phyloP scores from a whole-genome alignment of 2,329 filamentous ascomycete species.

The Tolypocladium ophioglossoides region DNA sequence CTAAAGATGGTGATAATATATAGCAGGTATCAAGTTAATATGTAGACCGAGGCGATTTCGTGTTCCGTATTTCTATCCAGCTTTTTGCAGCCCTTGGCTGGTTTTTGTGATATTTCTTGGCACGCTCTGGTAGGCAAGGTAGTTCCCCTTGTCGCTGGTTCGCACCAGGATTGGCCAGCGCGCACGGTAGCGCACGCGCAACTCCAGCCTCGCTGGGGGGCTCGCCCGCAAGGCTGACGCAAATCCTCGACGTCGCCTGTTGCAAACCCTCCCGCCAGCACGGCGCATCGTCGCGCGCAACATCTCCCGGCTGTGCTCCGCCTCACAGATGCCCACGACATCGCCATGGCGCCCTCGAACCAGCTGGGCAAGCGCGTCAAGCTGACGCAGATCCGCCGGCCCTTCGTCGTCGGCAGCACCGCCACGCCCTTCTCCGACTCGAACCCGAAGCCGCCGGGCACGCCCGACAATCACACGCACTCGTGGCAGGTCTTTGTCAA shows the following conservation, averaged over 20 bases:
- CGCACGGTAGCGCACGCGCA: background rate
- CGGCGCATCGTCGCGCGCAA: background rate
- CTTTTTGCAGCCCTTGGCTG: too few species aligned
- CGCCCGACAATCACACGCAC: conserved; percentile 88
- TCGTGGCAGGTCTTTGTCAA: conserved; percentile 93
- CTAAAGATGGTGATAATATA: too few species aligned
- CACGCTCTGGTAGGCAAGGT: too few species aligned
- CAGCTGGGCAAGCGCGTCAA: conserved; percentile 53
- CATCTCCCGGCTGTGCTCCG: background rate
- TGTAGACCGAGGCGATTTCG: too few species aligned
- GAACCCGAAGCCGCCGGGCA: conserved; percentile 65
- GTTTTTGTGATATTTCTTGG: too few species aligned
- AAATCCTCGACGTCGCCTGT: background rate
- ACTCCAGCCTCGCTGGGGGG: background rate
- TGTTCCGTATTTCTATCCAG: too few species aligned
- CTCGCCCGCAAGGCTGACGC: background rate
- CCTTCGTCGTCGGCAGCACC: conserved; percentile 68
- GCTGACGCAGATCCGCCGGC: conserved; percentile 51
- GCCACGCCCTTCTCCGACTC: conserved; percentile 70
- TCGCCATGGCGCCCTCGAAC: conserved; percentile 47
- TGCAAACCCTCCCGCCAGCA: background rate
- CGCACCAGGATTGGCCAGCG: background rate
- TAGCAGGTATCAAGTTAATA: too few species aligned
- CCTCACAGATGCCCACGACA: background rate
- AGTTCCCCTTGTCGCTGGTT: background rate